These are phyloP conservation scores for Suillus alpinus DNA, from an alignment of 768 basidiomycete species.

Conservation along the genomic window DNA sequence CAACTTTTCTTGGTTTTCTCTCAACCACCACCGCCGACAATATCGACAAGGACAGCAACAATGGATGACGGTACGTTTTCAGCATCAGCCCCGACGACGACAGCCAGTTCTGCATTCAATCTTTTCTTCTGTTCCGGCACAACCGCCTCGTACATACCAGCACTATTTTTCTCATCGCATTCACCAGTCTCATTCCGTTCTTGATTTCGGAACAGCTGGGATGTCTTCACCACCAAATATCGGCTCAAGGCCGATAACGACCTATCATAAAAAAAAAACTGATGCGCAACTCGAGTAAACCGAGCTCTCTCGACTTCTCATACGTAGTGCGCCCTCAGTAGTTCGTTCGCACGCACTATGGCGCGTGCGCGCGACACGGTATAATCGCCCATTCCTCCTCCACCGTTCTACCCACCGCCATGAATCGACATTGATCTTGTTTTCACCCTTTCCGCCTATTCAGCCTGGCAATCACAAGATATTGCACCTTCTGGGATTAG, in stretches of 20 bases:
- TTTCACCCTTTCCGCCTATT: slow-evolving; percentile 35
- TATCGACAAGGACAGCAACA: slow-evolving; percentile 32
- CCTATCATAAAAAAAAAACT: neutral
- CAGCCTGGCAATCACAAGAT: slow-evolving; percentile 86
- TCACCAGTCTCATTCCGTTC: neutral
- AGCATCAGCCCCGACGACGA: slow-evolving; percentile 71
- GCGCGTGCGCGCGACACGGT: slow-evolving; percentile 11
- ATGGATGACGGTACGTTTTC: slow-evolving; percentile 79
- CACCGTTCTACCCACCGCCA: slow-evolving; percentile 32
- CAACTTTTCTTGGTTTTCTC: slow-evolving; percentile 12
- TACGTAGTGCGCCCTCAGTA: slow-evolving; percentile 10
- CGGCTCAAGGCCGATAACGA: slow-evolving; percentile 30
- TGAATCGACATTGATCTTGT: slow-evolving; percentile 43
- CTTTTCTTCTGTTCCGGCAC: slow-evolving; percentile 37
- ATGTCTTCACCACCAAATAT: slow-evolving; percentile 5
- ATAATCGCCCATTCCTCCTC: slow-evolving; percentile 17
- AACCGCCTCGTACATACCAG: slow-evolving; percentile 29
- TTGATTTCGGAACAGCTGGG: slow-evolving; percentile 2
- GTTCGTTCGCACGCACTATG: slow-evolving; percentile 8
- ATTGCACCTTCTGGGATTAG: slow-evolving; percentile 74
- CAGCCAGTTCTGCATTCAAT: slow-evolving; percentile 47
- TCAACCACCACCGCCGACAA: slow-evolving; percentile 18
- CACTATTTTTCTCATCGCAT: slow-evolving; percentile 24
- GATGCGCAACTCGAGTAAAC: slow-evolving; percentile 5
- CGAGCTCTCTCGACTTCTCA: slow-evolving; percentile 11